A percentile compares a stretch with the other conserved stretches of the same genome.
These are phyloP conservation scores for Trametes villosa DNA, from an alignment of 768 basidiomycete genomes.

Conservation along the genomic window DNA sequence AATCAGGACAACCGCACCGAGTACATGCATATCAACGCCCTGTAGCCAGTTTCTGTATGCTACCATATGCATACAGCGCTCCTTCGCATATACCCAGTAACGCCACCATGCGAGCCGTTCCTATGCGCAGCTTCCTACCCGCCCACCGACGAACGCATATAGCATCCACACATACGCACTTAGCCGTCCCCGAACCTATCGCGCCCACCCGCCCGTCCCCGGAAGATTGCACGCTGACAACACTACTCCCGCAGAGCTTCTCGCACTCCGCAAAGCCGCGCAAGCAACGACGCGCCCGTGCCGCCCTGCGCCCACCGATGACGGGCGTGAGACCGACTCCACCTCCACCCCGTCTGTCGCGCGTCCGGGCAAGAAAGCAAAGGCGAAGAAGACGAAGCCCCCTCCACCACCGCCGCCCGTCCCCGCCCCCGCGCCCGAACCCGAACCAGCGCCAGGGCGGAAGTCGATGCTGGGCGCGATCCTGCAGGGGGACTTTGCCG, in stretches of 20 bases:
- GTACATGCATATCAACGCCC: no score
- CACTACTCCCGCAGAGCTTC: constrained; percentile 10
- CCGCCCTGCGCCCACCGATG: constrained; percentile 2
- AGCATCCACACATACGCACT: no score
- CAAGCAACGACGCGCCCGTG: not conserved
- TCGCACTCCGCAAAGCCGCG: constrained; percentile 22
- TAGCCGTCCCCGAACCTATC: not conserved
- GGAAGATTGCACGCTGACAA: not conserved
- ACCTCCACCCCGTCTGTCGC: constrained; percentile 4
- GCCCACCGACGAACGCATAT: no score
- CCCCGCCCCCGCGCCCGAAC: not conserved
- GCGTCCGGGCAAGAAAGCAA: constrained; percentile 14
- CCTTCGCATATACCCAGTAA: no score
- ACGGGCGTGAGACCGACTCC: not conserved
- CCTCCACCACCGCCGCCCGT: not conserved
- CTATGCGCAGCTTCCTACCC: no score
- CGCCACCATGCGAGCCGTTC: no score
- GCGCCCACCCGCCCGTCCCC: not conserved
- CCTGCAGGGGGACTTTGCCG: not conserved
- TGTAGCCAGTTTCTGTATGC: no score
- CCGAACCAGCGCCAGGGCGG: not conserved
- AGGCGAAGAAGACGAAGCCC: constrained; percentile 13
- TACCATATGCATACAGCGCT: no score
- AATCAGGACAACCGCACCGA: no score
- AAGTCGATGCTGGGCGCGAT: not conserved